These are phyloP conservation scores for Falciphora oryzae DNA, from an alignment of 2,329 filamentous ascomycete genomes.

Conservation along the genomic window DNA sequence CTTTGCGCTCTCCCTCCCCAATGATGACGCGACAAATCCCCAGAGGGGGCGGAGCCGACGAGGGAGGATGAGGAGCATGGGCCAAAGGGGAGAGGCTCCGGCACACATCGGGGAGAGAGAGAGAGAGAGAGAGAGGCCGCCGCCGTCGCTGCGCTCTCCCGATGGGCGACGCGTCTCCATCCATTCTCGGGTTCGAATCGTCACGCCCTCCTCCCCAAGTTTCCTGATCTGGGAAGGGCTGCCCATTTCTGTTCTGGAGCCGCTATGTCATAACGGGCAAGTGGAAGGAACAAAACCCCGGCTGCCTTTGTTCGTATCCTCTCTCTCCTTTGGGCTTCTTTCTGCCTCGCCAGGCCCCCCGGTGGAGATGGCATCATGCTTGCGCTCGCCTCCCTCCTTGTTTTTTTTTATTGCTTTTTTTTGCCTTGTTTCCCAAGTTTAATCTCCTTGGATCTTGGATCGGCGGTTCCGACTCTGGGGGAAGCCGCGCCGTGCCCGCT, in stretches of 20 bases:
- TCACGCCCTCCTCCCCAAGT: neutral
- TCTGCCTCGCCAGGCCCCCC: neutral
- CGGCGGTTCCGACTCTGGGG: neutral
- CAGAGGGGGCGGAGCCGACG: neutral
- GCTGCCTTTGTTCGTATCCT: neutral
- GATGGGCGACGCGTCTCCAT: neutral
- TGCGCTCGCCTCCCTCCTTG: neutral
- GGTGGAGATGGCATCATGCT: neutral
- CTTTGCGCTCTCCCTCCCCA: slow-evolving; percentile 10
- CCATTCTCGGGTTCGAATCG: neutral
- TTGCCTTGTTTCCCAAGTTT: neutral
- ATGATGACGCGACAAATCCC: slow-evolving; percentile 21
- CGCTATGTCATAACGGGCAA: neutral
- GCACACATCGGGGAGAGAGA: too few relatives aligned
- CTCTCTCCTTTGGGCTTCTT: neutral
- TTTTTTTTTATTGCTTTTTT: neutral
- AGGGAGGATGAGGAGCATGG: too few relatives aligned
- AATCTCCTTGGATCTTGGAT: neutral
- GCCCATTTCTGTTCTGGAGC: neutral
- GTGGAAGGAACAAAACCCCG: neutral
- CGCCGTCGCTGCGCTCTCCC: too few relatives aligned
- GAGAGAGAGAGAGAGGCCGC: too few relatives aligned
- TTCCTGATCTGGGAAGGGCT: neutral
- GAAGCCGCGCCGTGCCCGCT: neutral
- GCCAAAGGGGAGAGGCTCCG: too few relatives aligned